Evolutionary conservation across 2,329 filamentous ascomycete genomes (phyloP), one percentile per base, ranked within the genome.

Genomic region (Trichoderma sp.): DNA sequence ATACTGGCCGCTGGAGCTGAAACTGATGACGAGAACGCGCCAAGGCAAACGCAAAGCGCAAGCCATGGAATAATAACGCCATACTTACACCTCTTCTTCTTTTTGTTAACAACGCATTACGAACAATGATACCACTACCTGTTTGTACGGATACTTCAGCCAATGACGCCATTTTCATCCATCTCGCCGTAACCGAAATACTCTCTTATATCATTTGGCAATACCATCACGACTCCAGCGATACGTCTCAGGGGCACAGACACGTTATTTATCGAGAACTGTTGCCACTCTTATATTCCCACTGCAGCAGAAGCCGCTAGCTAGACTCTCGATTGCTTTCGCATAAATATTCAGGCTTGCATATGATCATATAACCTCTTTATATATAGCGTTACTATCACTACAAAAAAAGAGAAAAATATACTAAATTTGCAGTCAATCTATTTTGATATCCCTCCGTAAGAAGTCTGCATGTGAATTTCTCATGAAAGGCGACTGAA

Each of bases 1-100:
- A 1, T 85, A 82, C 72, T 91, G 88, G 79, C 84, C 86, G 5
- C 83, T 92, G 6, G 86, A 91, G 78, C 81, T 92, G 71, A 91
- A 91, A 81, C 76, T 91, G 58, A 88, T 88, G 85, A 90, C 87
- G 4, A 82, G 81, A 3, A 87, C 84, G 36, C 85, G 84, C 63
- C 85, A 87, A 71, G 88, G 87, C 66, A 83, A 83, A 73, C 79
- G 81, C 39, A 82, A 83, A 69, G 80, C 79, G 6, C 77, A 79
- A 24, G 72, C 73, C 1, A 69, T 78, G 24, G 73, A 76, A 36
- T 82, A 74, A 79, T 21, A 14, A 14, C 28, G 60, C 26, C 58
- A n/a, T 32, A 14, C 11, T 47, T 2, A 9, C 9, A 24, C n/a
- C 47, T 21, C n/a, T 36, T 60, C 14, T 39, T 69, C 24, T 32